Evolutionary conservation across 257 asterid species (phyloP), one percentile per base, ranked within the genome.

Genomic region (Rhazya stricta): DNA sequence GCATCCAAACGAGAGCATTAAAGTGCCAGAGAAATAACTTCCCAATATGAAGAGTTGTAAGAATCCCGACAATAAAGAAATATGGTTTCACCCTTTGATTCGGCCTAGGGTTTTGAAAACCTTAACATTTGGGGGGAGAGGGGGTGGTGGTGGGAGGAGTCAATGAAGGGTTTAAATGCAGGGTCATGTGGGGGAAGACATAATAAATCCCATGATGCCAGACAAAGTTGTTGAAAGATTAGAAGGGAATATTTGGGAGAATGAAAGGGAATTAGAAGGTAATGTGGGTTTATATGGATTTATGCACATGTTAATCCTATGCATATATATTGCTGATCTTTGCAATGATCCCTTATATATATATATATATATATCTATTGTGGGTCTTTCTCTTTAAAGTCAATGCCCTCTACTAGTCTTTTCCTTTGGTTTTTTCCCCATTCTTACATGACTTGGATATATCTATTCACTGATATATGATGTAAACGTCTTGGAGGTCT

Each of bases 181-280:
- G 37, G 79, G 57, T 77, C 88, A 88, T 85, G 91, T 85, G 90
- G 85, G 83, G 85, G 90, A 89, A 86, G 86, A 87, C 88, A 87
- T 85, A 81, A 88, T 89, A 89, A 88, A 85, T 82, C 81, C 91
- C 84, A 85, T 82, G 91, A 86, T 86, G 93, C 86, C 81, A 89
- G 94, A 89, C 89, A 88, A 87, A 86, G 89, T 84, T 85, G 94
- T 88, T 85, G 94, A 84, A 88, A 86, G 79, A 84, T 89, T 88
- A 86, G 88, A 82, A 87, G 84, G 80, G 96, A 87, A 91, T 88
- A 91, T 88, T 80, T 92, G 89, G 96, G 93, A 86, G 91, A 85
- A 82, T 83, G 91, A 77, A 84, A 83, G 88, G 88, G 96, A 85
- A 89, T 92, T 90, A 90, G 89, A 89, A 90, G 93, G 90, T 88